phyloP scores from a whole-genome alignment of 1,284 basidiomycete species.

The Trichosporon inkin region DNA sequence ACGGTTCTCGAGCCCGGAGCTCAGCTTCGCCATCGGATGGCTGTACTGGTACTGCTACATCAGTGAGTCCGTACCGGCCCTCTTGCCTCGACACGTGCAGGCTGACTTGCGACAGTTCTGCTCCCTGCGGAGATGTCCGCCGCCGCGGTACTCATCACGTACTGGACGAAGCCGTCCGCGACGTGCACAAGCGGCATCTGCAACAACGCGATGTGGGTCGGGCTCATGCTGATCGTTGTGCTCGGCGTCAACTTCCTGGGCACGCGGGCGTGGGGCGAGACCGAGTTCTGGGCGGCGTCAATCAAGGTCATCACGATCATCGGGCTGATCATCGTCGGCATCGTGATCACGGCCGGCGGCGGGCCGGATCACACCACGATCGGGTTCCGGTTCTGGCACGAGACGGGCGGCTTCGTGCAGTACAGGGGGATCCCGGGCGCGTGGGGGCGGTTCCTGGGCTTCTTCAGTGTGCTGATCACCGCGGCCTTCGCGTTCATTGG shows the following conservation, averaged over 20 bases:
- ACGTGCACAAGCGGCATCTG: slow-evolving; percentile 16
- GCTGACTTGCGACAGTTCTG: slow-evolving; percentile 44
- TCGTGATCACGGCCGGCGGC: slow-evolving; percentile 59
- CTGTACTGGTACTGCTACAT: slow-evolving; percentile 66
- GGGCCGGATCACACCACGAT: slow-evolving; percentile 47
- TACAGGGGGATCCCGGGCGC: slow-evolving; percentile 53
- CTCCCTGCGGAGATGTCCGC: slow-evolving; percentile 80
- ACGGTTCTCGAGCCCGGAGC: slow-evolving; percentile 58
- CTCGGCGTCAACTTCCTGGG: slow-evolving; percentile 47
- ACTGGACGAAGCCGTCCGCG: slow-evolving; percentile 55
- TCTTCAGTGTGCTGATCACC: slow-evolving; percentile 17
- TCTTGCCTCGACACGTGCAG: slow-evolving; percentile 28
- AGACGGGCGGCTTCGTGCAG: slow-evolving; percentile 52
- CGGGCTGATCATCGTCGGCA: slow-evolving; percentile 56
- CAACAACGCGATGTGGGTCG: slow-evolving; percentile 52
- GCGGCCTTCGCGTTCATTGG: slow-evolving; percentile 23
- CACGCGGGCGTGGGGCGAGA: slow-evolving; percentile 41
- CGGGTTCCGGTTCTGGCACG: slow-evolving; percentile 53
- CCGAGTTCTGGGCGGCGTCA: slow-evolving; percentile 55
- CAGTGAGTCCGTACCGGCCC: slow-evolving; percentile 31
- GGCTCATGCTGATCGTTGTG: slow-evolving; percentile 56
- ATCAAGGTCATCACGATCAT: slow-evolving; percentile 75
- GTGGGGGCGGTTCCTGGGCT: slow-evolving; percentile 35
- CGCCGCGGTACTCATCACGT: slow-evolving; percentile 68
- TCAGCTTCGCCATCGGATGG: slow-evolving; percentile 74